Base-by-base conservation (phyloP, 306 rosid genomes). In the Amphicarpaea edgeworthii region DNA sequence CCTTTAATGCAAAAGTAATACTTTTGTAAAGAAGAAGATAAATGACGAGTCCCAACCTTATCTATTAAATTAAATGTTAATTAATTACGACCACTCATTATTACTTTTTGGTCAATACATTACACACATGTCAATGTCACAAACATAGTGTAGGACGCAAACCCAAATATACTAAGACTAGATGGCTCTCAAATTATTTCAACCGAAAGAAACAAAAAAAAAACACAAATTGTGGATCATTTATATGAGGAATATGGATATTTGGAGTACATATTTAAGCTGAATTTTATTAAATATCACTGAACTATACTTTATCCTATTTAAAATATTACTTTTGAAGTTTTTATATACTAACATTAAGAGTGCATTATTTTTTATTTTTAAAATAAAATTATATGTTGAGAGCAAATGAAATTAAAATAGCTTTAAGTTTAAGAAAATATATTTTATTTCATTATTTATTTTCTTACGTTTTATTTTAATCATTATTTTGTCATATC, bases 61-160 rank as follows among this genome's bases (percentile, higher is more conserved):
- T 49, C 58, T 30, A 11, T 32, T 26, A 28, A 42, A 37, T 62
- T 34, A 37, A 8, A 34, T 21, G 54, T 42, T 21, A 68, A 41
- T 65, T 65, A 66, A 20, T 40, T 43, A 23, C 19, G 26, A 26
- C 73, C 73, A 68, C 60, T 26, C 43, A 28, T 21, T 7, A 8
- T 28, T 32, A 46, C 73, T 69, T 69, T 28, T 6, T 7, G 58
- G 23, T 69, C 75, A 30, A 49, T 47, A 49, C 45, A 26, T 30
- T 26, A 24, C 19, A 43, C 55, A 7, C 38, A 19, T 34, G 68
- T 43, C 32, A 66, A 24, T 6, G 7, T 65, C 59, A 32, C 20
- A 4, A 30, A 6, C 37, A 3, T 30, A 30, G 37, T 30, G 37
- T 30, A 3, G 37, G 37, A 30, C 6, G 37, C 37, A 30, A 30